Conservation (phyloP, 179 eudicot species). For the Heliamphora pulchella region DNA sequence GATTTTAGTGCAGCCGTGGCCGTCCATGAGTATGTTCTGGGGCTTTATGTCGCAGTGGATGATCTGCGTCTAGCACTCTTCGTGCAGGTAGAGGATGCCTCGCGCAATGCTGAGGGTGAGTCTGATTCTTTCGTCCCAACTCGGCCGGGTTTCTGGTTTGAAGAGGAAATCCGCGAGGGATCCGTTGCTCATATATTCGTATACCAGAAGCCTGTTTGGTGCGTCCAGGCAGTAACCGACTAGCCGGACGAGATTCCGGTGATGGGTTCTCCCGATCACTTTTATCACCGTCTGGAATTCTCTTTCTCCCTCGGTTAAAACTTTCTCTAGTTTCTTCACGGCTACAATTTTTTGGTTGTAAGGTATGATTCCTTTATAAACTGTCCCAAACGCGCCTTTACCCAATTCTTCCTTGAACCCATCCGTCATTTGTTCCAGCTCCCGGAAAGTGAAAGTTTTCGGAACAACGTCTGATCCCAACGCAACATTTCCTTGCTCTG, state of each 20-base stretch:
- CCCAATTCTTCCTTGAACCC: slow-evolving; percentile 29
- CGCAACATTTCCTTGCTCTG: not conserved
- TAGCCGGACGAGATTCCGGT: slow-evolving; percentile 26
- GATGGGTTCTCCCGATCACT: slow-evolving; percentile 30
- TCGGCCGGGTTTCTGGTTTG: slow-evolving; percentile 8
- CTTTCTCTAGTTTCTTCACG: slow-evolving; percentile 28
- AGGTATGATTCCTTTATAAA: slow-evolving; percentile 23
- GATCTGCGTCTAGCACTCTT: slow-evolving; percentile 28
- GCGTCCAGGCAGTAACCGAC: slow-evolving; percentile 32
- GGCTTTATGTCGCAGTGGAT: slow-evolving; percentile 33
- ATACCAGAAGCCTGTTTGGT: slow-evolving; percentile 26
- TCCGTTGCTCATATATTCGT: slow-evolving; percentile 33
- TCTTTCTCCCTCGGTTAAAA: slow-evolving; percentile 24
- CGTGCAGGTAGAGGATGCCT: slow-evolving; percentile 31
- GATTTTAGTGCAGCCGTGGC: not conserved
- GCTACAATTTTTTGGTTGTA: slow-evolving; percentile 19
- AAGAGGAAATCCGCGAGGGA: slow-evolving; percentile 24
- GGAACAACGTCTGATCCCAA: slow-evolving; percentile 19
- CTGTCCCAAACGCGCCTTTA: slow-evolving; percentile 25
- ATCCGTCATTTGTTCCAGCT: slow-evolving; percentile 18
- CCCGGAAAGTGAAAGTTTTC: slow-evolving; percentile 21
- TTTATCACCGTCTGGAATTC: slow-evolving; percentile 29
- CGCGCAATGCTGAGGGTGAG: slow-evolving; percentile 23
- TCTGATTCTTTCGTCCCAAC: slow-evolving; percentile 22
- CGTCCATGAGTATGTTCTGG: slow-evolving; percentile 30